These are phyloP conservation scores for Penicillium corylophilum DNA, from an alignment of 2,329 filamentous ascomycete species.

Conservation along the genomic window DNA sequence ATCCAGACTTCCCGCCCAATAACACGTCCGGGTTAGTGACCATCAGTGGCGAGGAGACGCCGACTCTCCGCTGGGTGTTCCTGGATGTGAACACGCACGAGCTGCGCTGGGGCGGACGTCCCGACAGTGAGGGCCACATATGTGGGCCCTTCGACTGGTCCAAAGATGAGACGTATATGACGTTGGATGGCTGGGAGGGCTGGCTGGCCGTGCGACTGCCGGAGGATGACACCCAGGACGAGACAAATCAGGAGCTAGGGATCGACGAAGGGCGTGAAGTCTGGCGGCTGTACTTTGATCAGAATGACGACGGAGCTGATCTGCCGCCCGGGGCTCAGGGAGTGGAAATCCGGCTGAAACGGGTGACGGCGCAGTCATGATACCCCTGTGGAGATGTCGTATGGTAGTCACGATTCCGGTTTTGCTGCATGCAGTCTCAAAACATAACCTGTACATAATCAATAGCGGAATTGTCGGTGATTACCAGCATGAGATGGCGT, in stretches of 20 bases:
- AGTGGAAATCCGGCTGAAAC: constrained; percentile 23
- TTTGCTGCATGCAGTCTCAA: background rate
- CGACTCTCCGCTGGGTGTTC: constrained; percentile 27
- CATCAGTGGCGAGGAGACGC: constrained; percentile 21
- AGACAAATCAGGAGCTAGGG: constrained; percentile 12
- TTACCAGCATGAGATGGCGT: background rate
- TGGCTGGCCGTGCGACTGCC: constrained; percentile 25
- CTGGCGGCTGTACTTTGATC: constrained; percentile 28
- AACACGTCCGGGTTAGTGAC: constrained; percentile 26
- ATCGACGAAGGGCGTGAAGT: constrained; percentile 15
- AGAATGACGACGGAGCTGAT: constrained; percentile 25
- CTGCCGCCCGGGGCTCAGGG: constrained; percentile 19
- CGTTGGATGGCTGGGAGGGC: constrained; percentile 24
- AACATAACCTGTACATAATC: background rate
- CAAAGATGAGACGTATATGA: constrained; percentile 19
- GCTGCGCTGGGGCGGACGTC: constrained; percentile 26
- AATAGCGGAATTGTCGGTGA: background rate
- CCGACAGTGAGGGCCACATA: constrained; percentile 22
- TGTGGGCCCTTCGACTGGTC: constrained; percentile 26
- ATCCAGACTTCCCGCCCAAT: constrained; percentile 23
- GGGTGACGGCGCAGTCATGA: constrained; percentile 19
- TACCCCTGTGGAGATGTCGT: background rate
- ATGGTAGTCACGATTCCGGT: background rate
- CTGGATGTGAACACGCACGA: constrained; percentile 25
- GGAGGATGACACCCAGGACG: constrained; percentile 16